A percentile compares a stretch with the other conserved stretches of the same genome.
These are phyloP conservation scores for Avicennia marina DNA, from an alignment of 257 asterid species.

Conservation along the genomic window DNA sequence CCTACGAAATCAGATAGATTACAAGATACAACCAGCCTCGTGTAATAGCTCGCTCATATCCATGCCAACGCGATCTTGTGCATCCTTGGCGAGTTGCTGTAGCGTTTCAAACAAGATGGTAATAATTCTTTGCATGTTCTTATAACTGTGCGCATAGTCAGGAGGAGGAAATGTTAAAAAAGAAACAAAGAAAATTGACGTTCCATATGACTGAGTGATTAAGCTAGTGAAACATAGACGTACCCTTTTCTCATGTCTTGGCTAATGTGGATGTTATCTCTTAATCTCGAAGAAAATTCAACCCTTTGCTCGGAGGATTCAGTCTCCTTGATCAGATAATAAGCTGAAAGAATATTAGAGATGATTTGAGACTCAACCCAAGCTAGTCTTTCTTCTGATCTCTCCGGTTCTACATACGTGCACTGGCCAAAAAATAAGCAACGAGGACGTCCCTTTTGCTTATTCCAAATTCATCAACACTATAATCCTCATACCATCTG, in stretches of 20 bases:
- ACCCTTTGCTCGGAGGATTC: background rate
- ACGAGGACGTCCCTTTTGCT: conserved; percentile 17
- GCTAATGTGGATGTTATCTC: background rate
- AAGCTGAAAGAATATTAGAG: conserved; percentile 5
- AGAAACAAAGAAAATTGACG: background rate
- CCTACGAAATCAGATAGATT: background rate
- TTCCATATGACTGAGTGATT: background rate
- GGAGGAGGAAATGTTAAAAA: background rate
- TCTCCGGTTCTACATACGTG: conserved; percentile 30
- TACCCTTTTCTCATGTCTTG: conserved; percentile 15
- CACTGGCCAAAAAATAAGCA: conserved; percentile 30
- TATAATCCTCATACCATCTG: conserved; percentile 33
- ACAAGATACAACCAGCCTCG: background rate
- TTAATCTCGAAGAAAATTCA: background rate
- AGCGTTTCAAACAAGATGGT: conserved; percentile 17
- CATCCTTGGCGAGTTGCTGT: conserved; percentile 7
- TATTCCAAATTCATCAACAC: conserved; percentile 24
- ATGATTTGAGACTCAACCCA: conserved; percentile 35
- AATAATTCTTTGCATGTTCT: conserved; percentile 1
- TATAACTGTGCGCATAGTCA: background rate
- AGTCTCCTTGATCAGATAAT: conserved; percentile 7
- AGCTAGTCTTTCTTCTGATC: conserved; percentile 28
- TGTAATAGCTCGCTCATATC: conserved; percentile 14
- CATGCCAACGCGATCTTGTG: conserved; percentile 3
- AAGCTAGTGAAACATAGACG: background rate